Percentiles rank a stretch among this genome's conserved stretches.
Conservation (phyloP, 2,329 filamentous ascomycete genomes). For the Alternaria arborescens region DNA sequence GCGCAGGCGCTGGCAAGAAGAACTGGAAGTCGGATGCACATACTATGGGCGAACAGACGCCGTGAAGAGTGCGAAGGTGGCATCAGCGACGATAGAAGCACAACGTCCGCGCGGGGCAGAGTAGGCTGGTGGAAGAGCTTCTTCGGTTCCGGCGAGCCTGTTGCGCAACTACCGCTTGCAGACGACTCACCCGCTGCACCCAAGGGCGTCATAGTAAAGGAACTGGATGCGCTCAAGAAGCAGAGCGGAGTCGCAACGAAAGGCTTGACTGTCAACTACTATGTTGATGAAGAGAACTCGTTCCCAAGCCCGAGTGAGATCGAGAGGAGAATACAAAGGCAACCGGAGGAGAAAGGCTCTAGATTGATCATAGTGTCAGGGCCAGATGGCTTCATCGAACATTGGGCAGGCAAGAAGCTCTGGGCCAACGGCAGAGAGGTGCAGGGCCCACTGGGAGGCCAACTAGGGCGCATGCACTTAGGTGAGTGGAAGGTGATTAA, state of each 20-base stretch:
- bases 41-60: slow-evolving; percentile 83
- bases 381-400: slow-evolving; percentile 85
- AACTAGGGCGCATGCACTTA: slow-evolving; percentile 68
- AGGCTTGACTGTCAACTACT: slow-evolving; percentile 69
- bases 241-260: slow-evolving; percentile 25
- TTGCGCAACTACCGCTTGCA: slow-evolving; percentile 10
- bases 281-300: slow-evolving; percentile 80
- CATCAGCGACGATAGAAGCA: slow-evolving; percentile 57
- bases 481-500: slow-evolving; percentile 68
- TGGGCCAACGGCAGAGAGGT: slow-evolving; percentile 76
- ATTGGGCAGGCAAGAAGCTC: slow-evolving; percentile 80
- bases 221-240: slow-evolving; percentile 18
- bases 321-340: slow-evolving; percentile 31
- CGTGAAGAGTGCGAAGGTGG: slow-evolving; percentile 72
- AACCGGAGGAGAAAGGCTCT: slow-evolving; percentile 54
- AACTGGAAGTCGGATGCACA: slow-evolving; percentile 62
- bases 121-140: slow-evolving; percentile 42
- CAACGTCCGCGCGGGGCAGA: slow-evolving; percentile 15
- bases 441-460: slow-evolving; percentile 77
- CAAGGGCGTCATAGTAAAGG: slow-evolving; percentile 48
- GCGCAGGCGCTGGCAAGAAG: slow-evolving; percentile 68
- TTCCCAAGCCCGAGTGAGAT: slow-evolving; percentile 63
- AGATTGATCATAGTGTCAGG: slow-evolving; percentile 86
- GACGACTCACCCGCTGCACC: slow-evolving; percentile 10
- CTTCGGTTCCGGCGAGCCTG: slow-evolving; percentile 27